Base-by-base conservation (phyloP, 2,329 filamentous ascomycete species). In the Sporothrix brunneoviolacea region DNA sequence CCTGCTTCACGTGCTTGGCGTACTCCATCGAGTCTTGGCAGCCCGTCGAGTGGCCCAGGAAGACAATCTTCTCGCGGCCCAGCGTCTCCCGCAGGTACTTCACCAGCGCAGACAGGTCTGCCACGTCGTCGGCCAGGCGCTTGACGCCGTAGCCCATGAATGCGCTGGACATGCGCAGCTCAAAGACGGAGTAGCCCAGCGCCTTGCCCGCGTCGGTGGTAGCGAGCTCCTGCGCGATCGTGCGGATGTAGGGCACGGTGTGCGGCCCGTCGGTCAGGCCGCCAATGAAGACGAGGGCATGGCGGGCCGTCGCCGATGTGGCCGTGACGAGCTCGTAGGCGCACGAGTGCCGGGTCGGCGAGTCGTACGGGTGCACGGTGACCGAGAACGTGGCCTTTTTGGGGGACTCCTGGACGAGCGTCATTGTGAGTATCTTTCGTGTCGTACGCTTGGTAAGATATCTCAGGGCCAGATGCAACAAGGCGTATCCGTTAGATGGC, bases 231-330 rank as follows among this genome's bases (percentile, higher is more conserved):
- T 65, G 62, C 13, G 76, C 73, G 50, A 82, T 65, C 2, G 64
- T 61, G 5, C 71, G 70, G 42, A 73, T 68, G 53, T 85, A 87
- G 1, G 73, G 68, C 8, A 85, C 74, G 0, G 80, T 82, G 55
- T 85, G 78, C 52, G 84, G 78, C 2, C 84, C 84, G 64, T 88
- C 86, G 33, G 75, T 76, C 15, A 90, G 75, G 32, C 86, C 86
- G 54, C 83, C 84, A 55, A 88, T 75, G 67, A 85, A 86, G 54
- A 89, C 65, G 48, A 89, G 65, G 3, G 80, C 82, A 65, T 87
- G 80, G 8, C 40, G 48, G 6, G 54, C 50, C 2, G 24, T n/a
- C 27, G 51, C 19, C 2, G 56, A 57, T 4, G 52, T 41, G 13
- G 51, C n/a, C 9, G 49, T 46, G 15, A 55, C 54, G 42, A 58